These are phyloP conservation scores for Guillardia theta DNA, from an alignment of 78 protist species.

Conservation along the genomic window DNA sequence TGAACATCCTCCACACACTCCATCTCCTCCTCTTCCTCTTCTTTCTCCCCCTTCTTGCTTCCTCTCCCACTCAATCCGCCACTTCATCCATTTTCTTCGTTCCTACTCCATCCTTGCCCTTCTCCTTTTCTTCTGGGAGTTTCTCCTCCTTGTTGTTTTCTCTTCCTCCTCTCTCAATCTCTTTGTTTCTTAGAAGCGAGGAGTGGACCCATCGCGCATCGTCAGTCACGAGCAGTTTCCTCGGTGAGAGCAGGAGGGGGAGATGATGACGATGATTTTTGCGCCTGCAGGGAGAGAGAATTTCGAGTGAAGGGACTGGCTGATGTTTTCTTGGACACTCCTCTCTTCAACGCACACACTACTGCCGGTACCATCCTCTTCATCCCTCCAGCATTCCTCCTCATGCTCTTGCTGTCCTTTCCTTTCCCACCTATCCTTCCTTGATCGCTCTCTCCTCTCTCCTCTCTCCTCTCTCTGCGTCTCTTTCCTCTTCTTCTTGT, in stretches of 20 bases:
- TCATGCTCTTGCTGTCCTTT: background rate
- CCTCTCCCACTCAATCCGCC: too few relatives aligned
- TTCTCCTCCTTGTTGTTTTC: background rate
- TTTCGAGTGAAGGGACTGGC: background rate
- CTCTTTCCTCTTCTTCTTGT: background rate
- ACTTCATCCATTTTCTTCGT: too few relatives aligned
- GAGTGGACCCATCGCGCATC: background rate
- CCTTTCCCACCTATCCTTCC: background rate
- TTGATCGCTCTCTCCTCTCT: background rate
- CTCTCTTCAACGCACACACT: constrained; percentile 41
- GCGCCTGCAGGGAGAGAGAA: background rate
- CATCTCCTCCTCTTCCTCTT: background rate
- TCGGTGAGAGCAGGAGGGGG: too few relatives aligned
- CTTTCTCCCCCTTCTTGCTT: background rate
- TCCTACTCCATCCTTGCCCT: too few relatives aligned
- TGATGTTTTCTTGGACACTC: background rate
- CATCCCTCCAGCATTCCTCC: background rate
- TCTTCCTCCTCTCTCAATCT: background rate
- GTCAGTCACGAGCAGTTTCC: constrained; percentile 19
- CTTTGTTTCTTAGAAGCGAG: background rate
- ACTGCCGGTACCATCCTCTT: constrained; percentile 13
- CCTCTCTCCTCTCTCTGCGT: background rate
- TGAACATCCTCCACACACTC: background rate
- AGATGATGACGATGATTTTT: too few relatives aligned
- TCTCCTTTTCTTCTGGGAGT: background rate